phyloP scores from a whole-genome alignment of 306 rosid species.

The Lathyrus tuberosus region DNA sequence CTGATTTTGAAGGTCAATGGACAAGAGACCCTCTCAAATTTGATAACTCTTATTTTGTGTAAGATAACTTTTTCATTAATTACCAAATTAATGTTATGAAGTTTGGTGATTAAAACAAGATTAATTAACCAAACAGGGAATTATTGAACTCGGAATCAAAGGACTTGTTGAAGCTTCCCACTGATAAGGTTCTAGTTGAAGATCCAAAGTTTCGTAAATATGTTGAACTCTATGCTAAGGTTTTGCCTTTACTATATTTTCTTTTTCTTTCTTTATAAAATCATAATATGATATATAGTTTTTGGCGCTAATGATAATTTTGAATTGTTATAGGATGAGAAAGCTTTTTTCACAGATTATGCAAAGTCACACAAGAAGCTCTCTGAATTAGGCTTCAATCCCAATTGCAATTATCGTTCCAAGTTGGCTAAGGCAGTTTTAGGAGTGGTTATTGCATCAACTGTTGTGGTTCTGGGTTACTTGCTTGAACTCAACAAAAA shows the following conservation, averaged over 20 bases:
- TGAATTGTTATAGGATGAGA: conserved; percentile 59
- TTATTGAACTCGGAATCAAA: conserved; percentile 46
- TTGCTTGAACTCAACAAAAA: conserved; percentile 46
- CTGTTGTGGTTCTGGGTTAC: conserved; percentile 60
- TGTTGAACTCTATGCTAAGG: conserved; percentile 73
- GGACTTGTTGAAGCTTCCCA: conserved; percentile 66
- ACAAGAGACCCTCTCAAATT: conserved; percentile 72
- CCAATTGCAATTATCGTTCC: conserved; percentile 22
- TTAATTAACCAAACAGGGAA: conserved; percentile 49
- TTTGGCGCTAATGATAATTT: conserved; percentile 3
- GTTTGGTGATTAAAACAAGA: neutral
- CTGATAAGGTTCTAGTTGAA: conserved; percentile 64
- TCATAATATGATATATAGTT: neutral
- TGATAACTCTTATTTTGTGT: conserved; percentile 86
- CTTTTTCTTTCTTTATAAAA: neutral
- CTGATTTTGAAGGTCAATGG: conserved; percentile 86
- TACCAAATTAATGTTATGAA: neutral
- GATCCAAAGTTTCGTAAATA: conserved; percentile 55
- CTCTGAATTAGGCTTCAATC: conserved; percentile 71
- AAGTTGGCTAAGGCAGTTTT: conserved; percentile 36
- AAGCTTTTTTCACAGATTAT: conserved; percentile 67
- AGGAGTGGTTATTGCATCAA: conserved; percentile 48
- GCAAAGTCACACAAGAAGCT: conserved; percentile 83
- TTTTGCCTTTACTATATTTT: neutral
- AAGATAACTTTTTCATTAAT: conserved; percentile 34